These are phyloP conservation scores for Quercus berberidifolia DNA, from an alignment of 306 rosid species.

Conservation along the genomic window DNA sequence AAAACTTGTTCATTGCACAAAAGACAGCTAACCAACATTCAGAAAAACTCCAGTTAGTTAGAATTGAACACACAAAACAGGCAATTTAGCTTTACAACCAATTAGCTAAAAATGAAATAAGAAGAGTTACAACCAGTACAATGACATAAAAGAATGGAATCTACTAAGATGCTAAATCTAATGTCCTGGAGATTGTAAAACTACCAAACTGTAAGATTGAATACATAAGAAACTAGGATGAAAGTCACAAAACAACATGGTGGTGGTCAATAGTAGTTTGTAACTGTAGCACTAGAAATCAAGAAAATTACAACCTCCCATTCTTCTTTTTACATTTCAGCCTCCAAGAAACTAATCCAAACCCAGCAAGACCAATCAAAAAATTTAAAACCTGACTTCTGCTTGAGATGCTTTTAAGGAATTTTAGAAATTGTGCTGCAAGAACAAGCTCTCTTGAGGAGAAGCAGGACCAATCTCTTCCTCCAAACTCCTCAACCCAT, in stretches of 20 bases:
- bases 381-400: neutral
- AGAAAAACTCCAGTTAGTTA: neutral
- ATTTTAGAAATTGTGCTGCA: conserved; percentile 74
- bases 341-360: conserved; percentile 1
- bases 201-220: conserved; percentile 8
- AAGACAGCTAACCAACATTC: neutral
- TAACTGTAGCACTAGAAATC: neutral
- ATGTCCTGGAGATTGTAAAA: neutral
- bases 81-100: no score
- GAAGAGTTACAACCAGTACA: neutral
- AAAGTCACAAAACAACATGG: neutral
- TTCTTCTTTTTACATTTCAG: neutral
- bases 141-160: neutral
- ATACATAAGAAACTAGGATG: neutral
- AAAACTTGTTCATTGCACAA: neutral
- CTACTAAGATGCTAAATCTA: neutral
- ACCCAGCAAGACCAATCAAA: neutral
- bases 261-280: neutral
- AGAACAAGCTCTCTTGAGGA: conserved; percentile 76
- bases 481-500: conserved; percentile 84
- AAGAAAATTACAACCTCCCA: neutral
- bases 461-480: conserved; percentile 99
- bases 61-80: neutral
- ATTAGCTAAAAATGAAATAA: no score
- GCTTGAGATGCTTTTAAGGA: neutral